phyloP scores from a whole-genome alignment of 2,329 filamentous ascomycete genomes.

The Truncatella angustata region DNA sequence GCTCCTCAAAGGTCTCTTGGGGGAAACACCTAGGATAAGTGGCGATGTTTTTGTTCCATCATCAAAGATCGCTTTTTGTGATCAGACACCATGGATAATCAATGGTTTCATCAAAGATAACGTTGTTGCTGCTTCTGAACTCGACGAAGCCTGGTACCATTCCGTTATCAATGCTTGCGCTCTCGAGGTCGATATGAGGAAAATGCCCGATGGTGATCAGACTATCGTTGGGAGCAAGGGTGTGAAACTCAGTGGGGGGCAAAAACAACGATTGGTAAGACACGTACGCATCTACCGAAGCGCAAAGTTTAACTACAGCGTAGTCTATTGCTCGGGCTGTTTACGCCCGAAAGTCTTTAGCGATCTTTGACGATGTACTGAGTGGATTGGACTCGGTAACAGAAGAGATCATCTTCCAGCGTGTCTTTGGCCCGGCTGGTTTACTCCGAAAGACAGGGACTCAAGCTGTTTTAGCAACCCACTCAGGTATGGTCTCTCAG shows the following conservation, averaged over 20 bases:
- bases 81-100: constrained; percentile 21
- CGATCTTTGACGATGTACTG: constrained; percentile 19
- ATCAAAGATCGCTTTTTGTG: constrained; percentile 11
- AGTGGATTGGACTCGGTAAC: constrained; percentile 17
- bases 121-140: constrained; percentile 12
- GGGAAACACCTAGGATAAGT: not conserved
- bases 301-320: not conserved
- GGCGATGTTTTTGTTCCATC: not conserved
- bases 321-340: constrained; percentile 19
- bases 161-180: constrained; percentile 8
- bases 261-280: constrained; percentile 16
- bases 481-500: no score
- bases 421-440: constrained; percentile 13
- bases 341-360: constrained; percentile 14
- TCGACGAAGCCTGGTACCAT: constrained; percentile 15
- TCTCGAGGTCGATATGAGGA: constrained; percentile 13
- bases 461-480: constrained; percentile 27
- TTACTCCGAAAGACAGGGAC: constrained; percentile 14
- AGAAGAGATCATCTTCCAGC: constrained; percentile 11
- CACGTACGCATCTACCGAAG: not conserved
- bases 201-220: constrained; percentile 11
- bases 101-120: constrained; percentile 16
- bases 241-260: constrained; percentile 16
- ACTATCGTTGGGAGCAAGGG: constrained; percentile 14
- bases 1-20: not conserved